Percentiles rank a stretch among this genome's conserved stretches.
Conservation (phyloP, 345 rosid genomes). For the thale cress (Arabidopsis thaliana) region TAIR10.1 NC_003070.9:3652501-3653000, state of each 20-base stretch:
- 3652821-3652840: conserved; percentile 13
- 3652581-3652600: conserved; percentile 59
- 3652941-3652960: conserved; percentile 79
- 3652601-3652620: conserved; percentile 66
- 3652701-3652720: conserved; percentile 28
- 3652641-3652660: conserved; percentile 82
- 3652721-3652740: conserved; percentile 29
- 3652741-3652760: not conserved
- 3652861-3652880: conserved; percentile 6
- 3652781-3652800: conserved; percentile 4
- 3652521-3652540: conserved; percentile 55
- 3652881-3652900: not conserved
- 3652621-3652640: conserved; percentile 58
- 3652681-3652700: conserved; percentile 38
- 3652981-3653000: conserved; percentile 66
- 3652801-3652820: conserved; percentile 19
- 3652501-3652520: conserved; percentile 55
- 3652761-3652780: conserved; percentile 23
- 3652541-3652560: conserved; percentile 50
- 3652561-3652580: conserved; percentile 71
- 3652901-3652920: conserved; percentile 25
- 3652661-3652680: conserved; percentile 76
- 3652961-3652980: conserved; percentile 71
- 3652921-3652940: conserved; percentile 1
- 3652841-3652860: conserved; percentile 18